A percentile compares a stretch with the other conserved stretches of the same genome.
Evolutionary conservation across 73 alveolate species (phyloP).

Genomic region (Tetrahymena malaccensis): DNA sequence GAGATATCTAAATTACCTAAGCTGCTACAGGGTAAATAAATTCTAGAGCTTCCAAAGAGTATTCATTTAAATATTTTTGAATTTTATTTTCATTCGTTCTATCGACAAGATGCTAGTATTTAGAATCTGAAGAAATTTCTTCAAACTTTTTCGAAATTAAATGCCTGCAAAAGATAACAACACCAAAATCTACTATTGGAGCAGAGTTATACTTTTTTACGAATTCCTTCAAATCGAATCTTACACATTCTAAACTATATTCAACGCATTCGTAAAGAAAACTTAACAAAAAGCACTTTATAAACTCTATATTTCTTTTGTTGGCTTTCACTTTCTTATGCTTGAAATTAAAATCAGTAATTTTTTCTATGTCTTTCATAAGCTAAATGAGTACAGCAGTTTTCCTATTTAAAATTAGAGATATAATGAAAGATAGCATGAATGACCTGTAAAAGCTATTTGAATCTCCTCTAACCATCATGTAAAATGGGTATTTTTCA

Average conservation of each 20-base stretch:
- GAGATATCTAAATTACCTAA: background rate
- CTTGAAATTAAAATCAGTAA: background rate
- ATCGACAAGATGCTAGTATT: background rate
- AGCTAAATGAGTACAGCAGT: background rate
- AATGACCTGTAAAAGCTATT: background rate
- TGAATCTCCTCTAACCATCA: background rate
- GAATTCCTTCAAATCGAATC: background rate
- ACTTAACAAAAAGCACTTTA: background rate
- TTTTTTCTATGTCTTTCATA: background rate
- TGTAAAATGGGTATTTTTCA: background rate
- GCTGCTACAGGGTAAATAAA: background rate
- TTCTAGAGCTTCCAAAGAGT: background rate
- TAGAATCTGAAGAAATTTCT: background rate
- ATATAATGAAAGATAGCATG: background rate
- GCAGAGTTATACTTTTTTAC: background rate
- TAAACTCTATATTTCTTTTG: background rate
- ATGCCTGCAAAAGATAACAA: background rate
- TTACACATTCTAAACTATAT: background rate
- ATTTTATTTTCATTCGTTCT: background rate
- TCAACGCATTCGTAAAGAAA: background rate
- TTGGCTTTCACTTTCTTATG: background rate
- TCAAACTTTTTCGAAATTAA: background rate
- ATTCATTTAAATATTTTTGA: background rate
- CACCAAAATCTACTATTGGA: background rate
- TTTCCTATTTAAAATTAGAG: background rate